A percentile compares a stretch with the other conserved stretches of the same genome.
phyloP scores from a whole-genome alignment of 768 basidiomycete genomes.

The Hebeloma cylindrosporum region DNA sequence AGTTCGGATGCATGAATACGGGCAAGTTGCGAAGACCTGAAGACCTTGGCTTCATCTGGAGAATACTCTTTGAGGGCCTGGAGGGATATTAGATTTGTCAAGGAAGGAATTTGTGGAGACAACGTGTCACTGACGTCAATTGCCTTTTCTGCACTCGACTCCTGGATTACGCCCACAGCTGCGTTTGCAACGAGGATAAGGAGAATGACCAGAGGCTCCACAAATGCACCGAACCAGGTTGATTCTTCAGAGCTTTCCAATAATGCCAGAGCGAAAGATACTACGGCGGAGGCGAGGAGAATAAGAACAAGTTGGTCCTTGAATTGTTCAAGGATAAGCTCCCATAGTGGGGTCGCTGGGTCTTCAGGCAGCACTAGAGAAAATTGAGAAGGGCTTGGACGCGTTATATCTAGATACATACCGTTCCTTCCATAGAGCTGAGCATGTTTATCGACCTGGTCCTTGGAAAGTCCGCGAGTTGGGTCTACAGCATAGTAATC shows the following conservation, averaged over 20 bases:
- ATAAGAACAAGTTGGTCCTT: slow-evolving; percentile 98
- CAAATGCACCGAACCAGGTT: slow-evolving; percentile 79
- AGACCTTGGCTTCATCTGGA: slow-evolving; percentile 91
- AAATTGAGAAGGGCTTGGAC: too few relatives aligned
- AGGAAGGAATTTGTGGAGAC: background rate
- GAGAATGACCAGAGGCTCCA: slow-evolving; percentile 93
- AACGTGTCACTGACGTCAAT: slow-evolving; percentile 78
- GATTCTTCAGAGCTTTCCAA: slow-evolving; percentile 76
- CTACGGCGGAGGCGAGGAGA: slow-evolving; percentile 87
- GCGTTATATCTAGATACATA: too few relatives aligned
- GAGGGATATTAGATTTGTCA: slow-evolving; percentile 7
- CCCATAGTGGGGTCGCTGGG: slow-evolving; percentile 87
- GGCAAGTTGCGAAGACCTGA: slow-evolving; percentile 66
- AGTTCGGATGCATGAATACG: slow-evolving; percentile 86
- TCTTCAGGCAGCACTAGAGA: slow-evolving; percentile 86
- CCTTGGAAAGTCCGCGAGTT: slow-evolving; percentile 58
- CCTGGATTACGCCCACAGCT: slow-evolving; percentile 96
- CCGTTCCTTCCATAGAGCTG: slow-evolving; percentile 87
- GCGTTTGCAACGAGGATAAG: slow-evolving; percentile 96
- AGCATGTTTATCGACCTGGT: slow-evolving; percentile 71
- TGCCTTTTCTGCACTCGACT: slow-evolving; percentile 93
- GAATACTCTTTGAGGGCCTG: slow-evolving; percentile 97
- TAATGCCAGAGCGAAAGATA: slow-evolving; percentile 90
- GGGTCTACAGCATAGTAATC: slow-evolving; percentile 71
- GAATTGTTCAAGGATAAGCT: slow-evolving; percentile 97